Conservation (phyloP, 495 filamentous ascomycete genomes). For the Polyplosphaeria fusca region DNA sequence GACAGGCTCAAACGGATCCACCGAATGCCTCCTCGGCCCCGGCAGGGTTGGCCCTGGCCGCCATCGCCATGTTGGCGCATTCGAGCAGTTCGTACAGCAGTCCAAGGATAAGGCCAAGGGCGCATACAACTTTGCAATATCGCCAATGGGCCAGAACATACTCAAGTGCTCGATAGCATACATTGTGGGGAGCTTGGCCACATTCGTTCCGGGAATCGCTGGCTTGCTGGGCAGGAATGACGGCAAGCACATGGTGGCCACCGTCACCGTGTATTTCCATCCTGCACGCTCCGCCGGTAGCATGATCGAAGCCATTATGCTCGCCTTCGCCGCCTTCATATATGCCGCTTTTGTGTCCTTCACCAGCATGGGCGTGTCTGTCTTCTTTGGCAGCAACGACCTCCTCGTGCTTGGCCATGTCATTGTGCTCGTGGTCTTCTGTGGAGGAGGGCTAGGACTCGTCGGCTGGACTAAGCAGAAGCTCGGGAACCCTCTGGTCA, state of each 20-base stretch:
- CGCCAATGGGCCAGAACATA: slow-evolving; percentile 66
- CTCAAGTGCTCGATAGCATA: slow-evolving; percentile 95
- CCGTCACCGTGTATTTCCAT: slow-evolving; percentile 93
- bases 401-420: slow-evolving; percentile 71
- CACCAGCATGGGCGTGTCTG: slow-evolving; percentile 80
- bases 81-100: slow-evolving; percentile 4
- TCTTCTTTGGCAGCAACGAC: slow-evolving; percentile 66
- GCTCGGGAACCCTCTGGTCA: slow-evolving; percentile 80
- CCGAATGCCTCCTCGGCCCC: slow-evolving; percentile 30
- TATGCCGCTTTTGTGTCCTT: slow-evolving; percentile 81
- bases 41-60: slow-evolving; percentile 25
- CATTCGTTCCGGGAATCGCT: slow-evolving; percentile 73
- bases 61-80: slow-evolving; percentile 2
- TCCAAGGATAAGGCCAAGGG: slow-evolving; percentile 5
- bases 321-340: slow-evolving; percentile 73
- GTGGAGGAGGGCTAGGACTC: slow-evolving; percentile 83
- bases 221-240: slow-evolving; percentile 77
- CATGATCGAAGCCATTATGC: slow-evolving; percentile 86
- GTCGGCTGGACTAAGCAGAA: slow-evolving; percentile 91
- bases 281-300: slow-evolving; percentile 86
- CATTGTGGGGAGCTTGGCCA: slow-evolving; percentile 80
- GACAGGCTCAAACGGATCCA: slow-evolving; percentile 20
- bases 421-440: slow-evolving; percentile 80
- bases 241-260: slow-evolving; percentile 94
- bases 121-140: slow-evolving; percentile 46